Evolutionary conservation across 2,329 filamentous ascomycete genomes (phyloP).

Genomic region (Akanthomyces dipterigenus): DNA sequence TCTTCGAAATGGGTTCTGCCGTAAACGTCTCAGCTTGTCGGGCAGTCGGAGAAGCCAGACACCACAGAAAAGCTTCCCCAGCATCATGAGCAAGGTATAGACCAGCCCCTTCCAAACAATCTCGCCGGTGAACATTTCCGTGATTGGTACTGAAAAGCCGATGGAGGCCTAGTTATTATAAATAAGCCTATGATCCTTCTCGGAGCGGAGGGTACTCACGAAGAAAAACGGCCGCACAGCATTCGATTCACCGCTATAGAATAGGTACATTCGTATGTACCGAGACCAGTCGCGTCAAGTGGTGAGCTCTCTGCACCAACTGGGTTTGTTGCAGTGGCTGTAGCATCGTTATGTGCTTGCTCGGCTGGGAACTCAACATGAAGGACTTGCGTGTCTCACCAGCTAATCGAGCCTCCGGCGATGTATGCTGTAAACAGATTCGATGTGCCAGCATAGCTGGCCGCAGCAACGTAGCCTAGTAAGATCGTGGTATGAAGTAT

Average conservation of each 20-base stretch:
- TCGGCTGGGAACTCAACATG: slow-evolving; percentile 13
- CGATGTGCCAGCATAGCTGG: slow-evolving; percentile 56
- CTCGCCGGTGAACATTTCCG: slow-evolving; percentile 54
- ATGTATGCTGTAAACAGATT: slow-evolving; percentile 58
- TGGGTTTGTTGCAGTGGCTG: background rate
- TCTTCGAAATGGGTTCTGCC: background rate
- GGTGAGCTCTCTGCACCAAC: no score
- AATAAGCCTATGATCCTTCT: slow-evolving; percentile 2
- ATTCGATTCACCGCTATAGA: slow-evolving; percentile 37
- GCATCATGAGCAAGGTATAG: slow-evolving; percentile 63
- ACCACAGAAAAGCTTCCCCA: slow-evolving; percentile 56
- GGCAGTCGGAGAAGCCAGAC: slow-evolving; percentile 38
- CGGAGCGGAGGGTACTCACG: slow-evolving; percentile 32
- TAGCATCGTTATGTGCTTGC: background rate
- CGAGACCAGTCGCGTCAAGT: background rate
- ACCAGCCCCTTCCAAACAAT: slow-evolving; percentile 68
- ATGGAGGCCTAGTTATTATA: slow-evolving; percentile 43
- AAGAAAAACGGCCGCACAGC: slow-evolving; percentile 69
- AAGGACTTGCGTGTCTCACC: slow-evolving; percentile 44
- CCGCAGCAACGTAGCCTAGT: slow-evolving; percentile 39
- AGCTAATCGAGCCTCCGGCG: slow-evolving; percentile 51
- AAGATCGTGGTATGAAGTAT: slow-evolving; percentile 43
- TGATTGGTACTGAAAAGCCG: slow-evolving; percentile 72
- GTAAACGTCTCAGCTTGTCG: no score
- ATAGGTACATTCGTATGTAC: slow-evolving; percentile 36